Base-by-base conservation (phyloP, 176 grass and related monocot genomes). In the Musa troglodytarum region DNA sequence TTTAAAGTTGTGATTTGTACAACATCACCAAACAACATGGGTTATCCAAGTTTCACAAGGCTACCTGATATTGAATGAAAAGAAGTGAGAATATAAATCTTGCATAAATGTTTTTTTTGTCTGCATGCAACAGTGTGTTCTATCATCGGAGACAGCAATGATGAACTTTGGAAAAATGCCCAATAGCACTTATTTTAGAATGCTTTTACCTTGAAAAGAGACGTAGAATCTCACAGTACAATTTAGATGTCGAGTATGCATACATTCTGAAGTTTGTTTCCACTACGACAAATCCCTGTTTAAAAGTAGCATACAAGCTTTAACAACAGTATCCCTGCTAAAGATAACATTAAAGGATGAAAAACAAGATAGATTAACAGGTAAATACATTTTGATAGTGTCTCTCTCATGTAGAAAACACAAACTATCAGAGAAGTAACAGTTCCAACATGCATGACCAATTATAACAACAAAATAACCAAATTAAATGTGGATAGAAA, bases 201-300 rank as follows among this genome's bases (percentile, higher is more conserved):
- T 15, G 34, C 29, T 68, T 74, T 24, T 93, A 97, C 94, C 94
- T 93, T 74, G 88, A 79, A 80, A 97, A 97, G n/a, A 93, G 94
- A 59, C 90, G 84, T 75, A 97, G 81, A 81, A 97, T 97, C 84
- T 97, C 88, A 82, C 82, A 91, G 73, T 93, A 90, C 69, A 97
- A 83, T 81, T 79, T 97, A 50, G 94, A 97, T 49, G 88, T 72
- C 55, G 88, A 93, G 80, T 97, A 97, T 7, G 94, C 83, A 87
- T 97, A 97, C 83, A 90, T 75, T 78, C 90, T 88, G 71, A 97
- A 97, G 75, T 97, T 97, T 82, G 90, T 97, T 82, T 97, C 94
- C 61, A 97, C 86, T 54, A 97, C 90, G 50, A 97, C 90, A 93
- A 90, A 93, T 68, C 90, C 94, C 94, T 97, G 75, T 56, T 50